These are phyloP conservation scores for Zasmidium angulare DNA, from an alignment of 2,329 filamentous ascomycete species.

Conservation along the genomic window DNA sequence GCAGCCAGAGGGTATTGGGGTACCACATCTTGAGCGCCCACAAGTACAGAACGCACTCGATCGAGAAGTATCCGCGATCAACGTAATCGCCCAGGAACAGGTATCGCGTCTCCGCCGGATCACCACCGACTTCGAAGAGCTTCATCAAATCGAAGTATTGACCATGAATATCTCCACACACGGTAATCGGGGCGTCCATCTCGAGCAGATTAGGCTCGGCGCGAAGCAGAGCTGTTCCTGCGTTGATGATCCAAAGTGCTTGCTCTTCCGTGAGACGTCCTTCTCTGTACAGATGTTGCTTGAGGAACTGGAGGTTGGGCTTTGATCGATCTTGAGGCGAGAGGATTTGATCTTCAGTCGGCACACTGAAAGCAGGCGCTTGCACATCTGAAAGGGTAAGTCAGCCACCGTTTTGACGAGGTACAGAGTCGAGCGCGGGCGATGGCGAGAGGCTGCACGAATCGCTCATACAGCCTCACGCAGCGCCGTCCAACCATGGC, in stretches of 20 bases:
- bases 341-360: constrained; percentile 92
- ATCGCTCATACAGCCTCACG: too few species aligned
- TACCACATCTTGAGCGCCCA: constrained; percentile 99
- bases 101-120: constrained; percentile 93
- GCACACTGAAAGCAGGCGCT: constrained; percentile 89
- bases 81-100: constrained; percentile 98
- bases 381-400: constrained; percentile 73
- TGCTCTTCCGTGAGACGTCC: constrained; percentile 96
- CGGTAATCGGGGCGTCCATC: constrained; percentile 99
- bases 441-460: neutral
- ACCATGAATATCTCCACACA: constrained; percentile 96
- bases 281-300: constrained; percentile 98
- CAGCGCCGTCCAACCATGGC: constrained; percentile 1
- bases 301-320: constrained; percentile 90
- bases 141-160: constrained; percentile 99
- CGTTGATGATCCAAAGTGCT: constrained; percentile 89
- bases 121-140: constrained; percentile 95
- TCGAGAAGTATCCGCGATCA: constrained; percentile 97
- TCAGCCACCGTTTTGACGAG: neutral
- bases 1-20: constrained; percentile 92
- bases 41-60: constrained; percentile 96
- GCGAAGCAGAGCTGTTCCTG: constrained; percentile 82
- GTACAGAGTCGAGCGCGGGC: neutral
- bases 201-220: constrained; percentile 93
- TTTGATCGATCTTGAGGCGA: constrained; percentile 81